phyloP scores from a whole-genome alignment of 2,329 filamentous ascomycete species.

The Ceratocystis papillata region DNA sequence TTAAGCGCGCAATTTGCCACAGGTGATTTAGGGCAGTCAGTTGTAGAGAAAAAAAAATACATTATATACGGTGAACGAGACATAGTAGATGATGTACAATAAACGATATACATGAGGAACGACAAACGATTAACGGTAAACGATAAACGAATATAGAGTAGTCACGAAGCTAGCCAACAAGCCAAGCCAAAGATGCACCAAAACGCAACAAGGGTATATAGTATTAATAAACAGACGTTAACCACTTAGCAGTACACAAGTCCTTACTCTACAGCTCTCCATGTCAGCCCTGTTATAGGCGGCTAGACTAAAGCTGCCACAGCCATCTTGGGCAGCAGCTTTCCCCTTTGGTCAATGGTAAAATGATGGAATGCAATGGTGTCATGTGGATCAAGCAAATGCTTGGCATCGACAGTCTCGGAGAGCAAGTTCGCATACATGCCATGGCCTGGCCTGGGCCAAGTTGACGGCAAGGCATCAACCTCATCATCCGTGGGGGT shows the following conservation, averaged over 20 bases:
- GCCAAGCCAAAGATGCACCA: too few relatives aligned
- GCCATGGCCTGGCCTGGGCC: conserved; percentile 35
- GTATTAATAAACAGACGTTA: not conserved
- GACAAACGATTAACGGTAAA: too few relatives aligned
- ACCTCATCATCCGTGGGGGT: conserved; percentile 28
- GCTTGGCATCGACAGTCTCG: conserved; percentile 33
- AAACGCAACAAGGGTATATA: not conserved
- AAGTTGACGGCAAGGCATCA: conserved; percentile 33
- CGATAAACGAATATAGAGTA: too few relatives aligned
- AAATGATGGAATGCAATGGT: conserved; percentile 39
- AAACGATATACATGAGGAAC: not conserved
- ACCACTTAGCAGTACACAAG: not conserved
- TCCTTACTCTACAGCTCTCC: not conserved
- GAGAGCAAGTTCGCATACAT: conserved; percentile 34
- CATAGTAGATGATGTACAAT: not conserved
- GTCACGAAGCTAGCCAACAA: not conserved
- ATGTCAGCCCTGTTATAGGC: not conserved
- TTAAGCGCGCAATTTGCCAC: not conserved
- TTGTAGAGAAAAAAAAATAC: too few relatives aligned
- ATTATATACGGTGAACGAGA: not conserved
- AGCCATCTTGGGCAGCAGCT: conserved; percentile 24
- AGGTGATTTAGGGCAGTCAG: not conserved
- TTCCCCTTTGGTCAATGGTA: conserved; percentile 30
- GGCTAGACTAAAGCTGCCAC: conserved; percentile 22
- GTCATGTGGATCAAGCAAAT: conserved; percentile 35